phyloP scores from a whole-genome alignment of 2,329 filamentous ascomycete species.

The Diaporthe longicolla region DNA sequence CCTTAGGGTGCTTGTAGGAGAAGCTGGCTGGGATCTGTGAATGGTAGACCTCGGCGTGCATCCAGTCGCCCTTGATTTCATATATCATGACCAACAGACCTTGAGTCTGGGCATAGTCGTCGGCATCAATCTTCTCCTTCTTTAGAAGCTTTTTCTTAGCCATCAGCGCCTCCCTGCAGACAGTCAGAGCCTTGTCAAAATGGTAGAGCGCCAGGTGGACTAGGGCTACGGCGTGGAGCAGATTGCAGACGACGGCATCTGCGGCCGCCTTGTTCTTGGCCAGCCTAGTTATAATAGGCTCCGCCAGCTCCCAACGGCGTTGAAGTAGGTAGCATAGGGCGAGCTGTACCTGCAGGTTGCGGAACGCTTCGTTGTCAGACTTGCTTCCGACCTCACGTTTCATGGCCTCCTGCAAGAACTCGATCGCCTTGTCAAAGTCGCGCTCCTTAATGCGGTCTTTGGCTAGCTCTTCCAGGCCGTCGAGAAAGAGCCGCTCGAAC shows the following conservation, averaged over 20 bases:
- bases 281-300: slow-evolving; percentile 43
- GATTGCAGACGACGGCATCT: slow-evolving; percentile 44
- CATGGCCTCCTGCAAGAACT: slow-evolving; percentile 45
- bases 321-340: slow-evolving; percentile 46
- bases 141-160: slow-evolving; percentile 47
- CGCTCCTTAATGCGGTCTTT: slow-evolving; percentile 45
- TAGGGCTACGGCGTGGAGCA: slow-evolving; percentile 47
- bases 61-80: slow-evolving; percentile 46
- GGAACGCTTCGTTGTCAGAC: slow-evolving; percentile 12
- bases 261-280: slow-evolving; percentile 40
- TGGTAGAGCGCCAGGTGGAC: slow-evolving; percentile 45
- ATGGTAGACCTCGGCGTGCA: slow-evolving; percentile 46
- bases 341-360: slow-evolving; percentile 45
- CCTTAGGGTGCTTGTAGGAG: slow-evolving; percentile 23
- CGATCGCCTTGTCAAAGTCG: slow-evolving; percentile 46
- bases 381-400: slow-evolving; percentile 31
- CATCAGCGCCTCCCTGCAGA: slow-evolving; percentile 45
- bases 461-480: slow-evolving; percentile 46
- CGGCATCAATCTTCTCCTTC: slow-evolving; percentile 22
- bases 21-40: slow-evolving; percentile 41
- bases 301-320: slow-evolving; percentile 45
- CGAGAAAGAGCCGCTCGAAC: slow-evolving; percentile 43
- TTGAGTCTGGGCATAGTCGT: slow-evolving; percentile 45
- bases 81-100: slow-evolving; percentile 47
- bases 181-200: slow-evolving; percentile 46